phyloP scores from a whole-genome alignment of 75 land plant genomes.

The Pinus tabuliformis region DNA sequence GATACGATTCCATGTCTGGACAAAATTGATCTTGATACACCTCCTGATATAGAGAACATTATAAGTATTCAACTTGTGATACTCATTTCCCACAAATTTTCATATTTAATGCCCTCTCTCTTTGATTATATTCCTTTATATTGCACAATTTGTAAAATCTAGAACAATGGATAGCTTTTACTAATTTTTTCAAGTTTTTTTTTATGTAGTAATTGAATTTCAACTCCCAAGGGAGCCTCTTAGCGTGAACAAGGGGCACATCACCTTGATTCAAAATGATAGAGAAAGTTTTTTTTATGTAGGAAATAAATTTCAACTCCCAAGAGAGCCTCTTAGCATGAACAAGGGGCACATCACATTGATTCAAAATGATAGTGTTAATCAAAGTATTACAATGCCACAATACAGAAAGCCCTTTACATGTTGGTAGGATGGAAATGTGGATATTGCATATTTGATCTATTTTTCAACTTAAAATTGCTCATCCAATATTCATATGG shows the following conservation, averaged over 20 bases:
- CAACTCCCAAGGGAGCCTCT: no score
- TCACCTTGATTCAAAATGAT: no score
- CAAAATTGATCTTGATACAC: constrained; percentile 30
- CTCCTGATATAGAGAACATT: constrained; percentile 55
- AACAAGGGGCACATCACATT: background rate
- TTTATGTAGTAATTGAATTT: no score
- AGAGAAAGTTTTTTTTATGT: no score
- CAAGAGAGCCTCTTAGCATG: constrained; percentile 14
- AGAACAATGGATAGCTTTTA: background rate
- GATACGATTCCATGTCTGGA: constrained; percentile 43
- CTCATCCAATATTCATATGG: no score
- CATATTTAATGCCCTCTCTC: background rate
- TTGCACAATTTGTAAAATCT: background rate
- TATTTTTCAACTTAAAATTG: no score
- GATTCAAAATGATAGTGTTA: no score
- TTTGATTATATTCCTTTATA: background rate
- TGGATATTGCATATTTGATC: no score
- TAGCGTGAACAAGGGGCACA: no score
- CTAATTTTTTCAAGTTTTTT: background rate
- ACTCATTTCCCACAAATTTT: background rate
- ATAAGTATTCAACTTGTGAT: constrained; percentile 14
- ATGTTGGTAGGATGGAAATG: no score
- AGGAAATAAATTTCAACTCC: constrained; percentile 11
- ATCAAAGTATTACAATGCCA: no score
- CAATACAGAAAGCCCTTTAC: no score